Evolutionary conservation across 345 rosid genomes (phyloP), one percentile per base, ranked within the genome.

Genomic region (Passiflora organensis): DNA sequence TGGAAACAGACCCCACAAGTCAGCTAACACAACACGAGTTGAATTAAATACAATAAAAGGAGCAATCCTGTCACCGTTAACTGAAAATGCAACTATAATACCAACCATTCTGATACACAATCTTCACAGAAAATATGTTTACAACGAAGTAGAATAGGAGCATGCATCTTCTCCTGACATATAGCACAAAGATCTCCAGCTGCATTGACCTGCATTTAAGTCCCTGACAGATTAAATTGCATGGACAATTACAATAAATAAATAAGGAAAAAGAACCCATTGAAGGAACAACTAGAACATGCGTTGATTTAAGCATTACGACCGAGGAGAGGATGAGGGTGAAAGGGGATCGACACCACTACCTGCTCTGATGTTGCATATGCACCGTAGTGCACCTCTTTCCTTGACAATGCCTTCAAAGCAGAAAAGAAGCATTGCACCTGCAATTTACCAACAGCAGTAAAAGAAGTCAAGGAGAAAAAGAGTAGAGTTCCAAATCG

Each of bases 101-200:
- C 89, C 75, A 61, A 91, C 99, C 99, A 94, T 60, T 94, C 99
- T 6, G 99, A 87, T 34, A 87, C 99, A 64, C 97, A 89, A 65
- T 94, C 99, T 78, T 94, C 97, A 23, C 99, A 94, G 64, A 94
- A 94, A 53, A 94, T 78, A 81, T 93, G 99, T 71, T 89, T 89
- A 67, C 97, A 93, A 23, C 91, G 86, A 53, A 93, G 97, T 64
- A 93, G 76, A 63, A 93, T 66, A 15, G 99, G 99, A 48, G 89
- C 82, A 61, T 93, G 95, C 99, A 93, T 93, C 82, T 93, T 93
- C 72, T 89, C 97, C 81, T 89, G 99, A 77, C 99, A 93, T 47
- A 89, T 93, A 59, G 97, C 97, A 61, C 97, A 93, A 41, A 89
- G 62, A 74, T 93, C 99, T 37, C 99, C 97, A 16, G 88, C 97